Evolutionary conservation across 305 asterid species (phyloP).

Genomic region (Fraxinus dipetala): DNA sequence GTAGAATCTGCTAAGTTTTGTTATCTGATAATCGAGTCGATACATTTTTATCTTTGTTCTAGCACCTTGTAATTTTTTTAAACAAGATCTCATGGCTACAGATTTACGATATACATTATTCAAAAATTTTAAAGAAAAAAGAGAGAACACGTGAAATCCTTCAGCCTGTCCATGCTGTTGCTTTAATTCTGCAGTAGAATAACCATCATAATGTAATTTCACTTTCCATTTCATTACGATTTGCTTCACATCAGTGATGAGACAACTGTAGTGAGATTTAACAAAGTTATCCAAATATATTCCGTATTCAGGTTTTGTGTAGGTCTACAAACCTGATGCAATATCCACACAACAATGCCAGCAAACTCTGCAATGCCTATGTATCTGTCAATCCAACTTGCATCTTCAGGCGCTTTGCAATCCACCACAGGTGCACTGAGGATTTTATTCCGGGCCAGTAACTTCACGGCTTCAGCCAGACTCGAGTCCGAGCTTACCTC

Average conservation of each 20-base stretch:
- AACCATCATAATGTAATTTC: background rate
- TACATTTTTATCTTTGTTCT: background rate
- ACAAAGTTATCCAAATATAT: background rate
- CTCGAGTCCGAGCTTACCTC: conserved; percentile 82
- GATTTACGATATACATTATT: background rate
- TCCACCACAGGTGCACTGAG: conserved; percentile 91
- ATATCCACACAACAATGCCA: conserved; percentile 93
- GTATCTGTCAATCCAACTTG: conserved; percentile 95
- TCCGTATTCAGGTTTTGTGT: background rate
- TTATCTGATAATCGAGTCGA: background rate
- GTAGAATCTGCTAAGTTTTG: background rate
- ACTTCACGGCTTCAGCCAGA: conserved; percentile 79
- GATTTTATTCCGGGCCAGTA: conserved; percentile 68
- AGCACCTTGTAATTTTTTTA: background rate
- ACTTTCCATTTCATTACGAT: background rate
- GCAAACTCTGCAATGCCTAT: conserved; percentile 92
- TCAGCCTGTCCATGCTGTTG: background rate
- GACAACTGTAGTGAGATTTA: background rate
- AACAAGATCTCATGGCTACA: background rate
- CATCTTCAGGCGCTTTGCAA: conserved; percentile 79
- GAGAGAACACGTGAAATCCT: background rate
- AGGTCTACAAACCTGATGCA: conserved; percentile 65
- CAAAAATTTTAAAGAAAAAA: background rate
- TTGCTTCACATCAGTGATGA: background rate
- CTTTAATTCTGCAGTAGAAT: background rate